Conservation (phyloP, 2,329 filamentous ascomycete genomes). For the Nemania sp. region DNA sequence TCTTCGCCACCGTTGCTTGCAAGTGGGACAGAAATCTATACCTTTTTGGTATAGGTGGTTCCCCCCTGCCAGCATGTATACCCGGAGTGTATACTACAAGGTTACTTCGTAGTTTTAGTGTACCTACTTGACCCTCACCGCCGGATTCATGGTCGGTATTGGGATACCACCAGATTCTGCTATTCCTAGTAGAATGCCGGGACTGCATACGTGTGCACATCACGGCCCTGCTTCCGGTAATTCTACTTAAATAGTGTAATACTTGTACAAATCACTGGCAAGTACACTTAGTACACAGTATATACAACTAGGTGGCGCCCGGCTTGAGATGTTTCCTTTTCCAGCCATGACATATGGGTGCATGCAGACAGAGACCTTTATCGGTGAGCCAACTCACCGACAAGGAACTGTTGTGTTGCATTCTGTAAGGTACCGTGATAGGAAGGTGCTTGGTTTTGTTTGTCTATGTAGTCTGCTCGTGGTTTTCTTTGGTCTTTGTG, state of each 20-base stretch:
- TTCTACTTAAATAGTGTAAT: not conserved
- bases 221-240: constrained; percentile 19
- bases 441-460: constrained; percentile 15
- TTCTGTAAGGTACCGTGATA: constrained; percentile 20
- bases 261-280: not conserved
- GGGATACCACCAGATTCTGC: not conserved
- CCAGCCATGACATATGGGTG: not conserved
- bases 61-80: too few relatives aligned
- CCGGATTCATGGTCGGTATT: not conserved
- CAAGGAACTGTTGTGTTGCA: not conserved
- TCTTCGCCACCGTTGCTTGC: too few relatives aligned
- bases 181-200: constrained; percentile 8
- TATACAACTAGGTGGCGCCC: not conserved
- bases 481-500: not conserved
- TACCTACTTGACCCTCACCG: not conserved
- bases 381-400: not conserved
- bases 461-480: not conserved
- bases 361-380: constrained; percentile 1
- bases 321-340: not conserved
- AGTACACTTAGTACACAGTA: not conserved
- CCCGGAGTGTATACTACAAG: too few relatives aligned
- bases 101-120: too few relatives aligned
- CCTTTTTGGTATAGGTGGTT: too few relatives aligned
- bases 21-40: too few relatives aligned
- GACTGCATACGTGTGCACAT: not conserved